Evolutionary conservation across 768 basidiomycete species (phyloP).

Genomic region (Boletus reticuloceps): DNA sequence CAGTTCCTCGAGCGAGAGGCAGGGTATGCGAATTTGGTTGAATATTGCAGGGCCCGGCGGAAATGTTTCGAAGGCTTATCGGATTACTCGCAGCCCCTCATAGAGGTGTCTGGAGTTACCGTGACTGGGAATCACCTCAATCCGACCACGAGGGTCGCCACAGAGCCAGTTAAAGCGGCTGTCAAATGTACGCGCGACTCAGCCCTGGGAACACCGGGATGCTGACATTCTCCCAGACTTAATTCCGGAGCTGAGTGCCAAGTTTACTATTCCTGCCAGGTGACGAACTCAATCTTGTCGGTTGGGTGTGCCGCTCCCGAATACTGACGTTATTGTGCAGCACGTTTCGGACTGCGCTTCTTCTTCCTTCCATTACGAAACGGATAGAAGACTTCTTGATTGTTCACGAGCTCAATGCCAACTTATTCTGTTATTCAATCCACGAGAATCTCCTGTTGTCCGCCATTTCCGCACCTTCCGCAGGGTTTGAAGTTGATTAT

Average conservation of each 20-base stretch:
- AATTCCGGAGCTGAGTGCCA: constrained; percentile 80
- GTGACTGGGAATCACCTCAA: constrained; percentile 56
- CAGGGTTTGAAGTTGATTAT: constrained; percentile 70
- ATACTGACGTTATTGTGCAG: constrained; percentile 38
- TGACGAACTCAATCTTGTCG: constrained; percentile 32
- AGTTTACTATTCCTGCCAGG: constrained; percentile 73
- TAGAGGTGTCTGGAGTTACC: constrained; percentile 61
- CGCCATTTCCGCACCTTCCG: constrained; percentile 71
- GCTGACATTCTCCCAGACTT: constrained; percentile 50
- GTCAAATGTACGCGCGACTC: constrained; percentile 55
- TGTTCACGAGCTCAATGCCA: constrained; percentile 75
- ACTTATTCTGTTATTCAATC: constrained; percentile 61
- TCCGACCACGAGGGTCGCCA: constrained; percentile 44
- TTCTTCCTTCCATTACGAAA: constrained; percentile 72
- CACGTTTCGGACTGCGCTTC: constrained; percentile 61
- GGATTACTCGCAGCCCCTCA: constrained; percentile 64
- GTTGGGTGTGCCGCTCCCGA: constrained; percentile 14
- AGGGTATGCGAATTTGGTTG: constrained; percentile 57
- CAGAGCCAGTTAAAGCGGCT: constrained; percentile 37
- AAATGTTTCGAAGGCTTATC: constrained; percentile 62
- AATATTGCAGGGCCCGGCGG: constrained; percentile 61
- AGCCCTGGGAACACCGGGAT: constrained; percentile 22
- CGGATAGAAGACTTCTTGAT: constrained; percentile 73
- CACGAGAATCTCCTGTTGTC: constrained; percentile 57
- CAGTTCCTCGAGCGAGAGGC: constrained; percentile 51